Conservation (phyloP, 805 yeast genomes). For the Maudiozyma serrabonitensis region DNA sequence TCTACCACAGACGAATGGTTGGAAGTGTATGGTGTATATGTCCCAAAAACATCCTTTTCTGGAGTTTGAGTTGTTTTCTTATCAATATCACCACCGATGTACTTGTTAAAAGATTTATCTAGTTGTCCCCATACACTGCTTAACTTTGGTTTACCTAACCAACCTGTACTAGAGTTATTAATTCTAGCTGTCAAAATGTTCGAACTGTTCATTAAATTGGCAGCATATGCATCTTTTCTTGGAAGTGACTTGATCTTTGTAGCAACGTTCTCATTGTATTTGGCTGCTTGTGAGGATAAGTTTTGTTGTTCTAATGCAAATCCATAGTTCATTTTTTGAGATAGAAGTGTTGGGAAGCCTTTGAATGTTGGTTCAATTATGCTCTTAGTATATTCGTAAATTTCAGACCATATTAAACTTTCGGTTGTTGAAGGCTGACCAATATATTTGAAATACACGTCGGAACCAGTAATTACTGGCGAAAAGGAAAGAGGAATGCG, state of each 20-base stretch:
- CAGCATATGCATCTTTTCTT: conserved; percentile 29
- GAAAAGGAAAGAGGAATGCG: conserved; percentile 35
- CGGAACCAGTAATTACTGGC: conserved; percentile 21
- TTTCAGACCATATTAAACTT: conserved; percentile 49
- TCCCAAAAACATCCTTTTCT: conserved; percentile 53
- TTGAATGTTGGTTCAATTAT: conserved; percentile 27
- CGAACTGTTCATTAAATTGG: conserved; percentile 28
- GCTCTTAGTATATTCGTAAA: conserved; percentile 48
- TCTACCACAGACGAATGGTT: conserved; percentile 40
- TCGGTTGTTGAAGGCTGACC: conserved; percentile 35
- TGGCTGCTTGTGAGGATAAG: conserved; percentile 45
- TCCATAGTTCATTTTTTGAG: conserved; percentile 60
- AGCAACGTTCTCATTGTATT: conserved; percentile 46
- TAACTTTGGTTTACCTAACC: conserved; percentile 72
- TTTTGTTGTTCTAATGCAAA: conserved; percentile 62
- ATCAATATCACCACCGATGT: conserved; percentile 79
- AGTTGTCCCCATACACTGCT: conserved; percentile 85
- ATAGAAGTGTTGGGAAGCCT: conserved; percentile 43
- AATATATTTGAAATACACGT: conserved; percentile 32
- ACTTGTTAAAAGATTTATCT: conserved; percentile 67
- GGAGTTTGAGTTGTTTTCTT: conserved; percentile 30
- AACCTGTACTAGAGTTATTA: conserved; percentile 46
- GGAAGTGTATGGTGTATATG: conserved; percentile 61
- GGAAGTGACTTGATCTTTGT: conserved; percentile 32
- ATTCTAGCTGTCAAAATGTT: conserved; percentile 37